These are phyloP conservation scores for Calonectria pseudoreteaudii DNA, from an alignment of 2,329 filamentous ascomycete species.

Conservation along the genomic window DNA sequence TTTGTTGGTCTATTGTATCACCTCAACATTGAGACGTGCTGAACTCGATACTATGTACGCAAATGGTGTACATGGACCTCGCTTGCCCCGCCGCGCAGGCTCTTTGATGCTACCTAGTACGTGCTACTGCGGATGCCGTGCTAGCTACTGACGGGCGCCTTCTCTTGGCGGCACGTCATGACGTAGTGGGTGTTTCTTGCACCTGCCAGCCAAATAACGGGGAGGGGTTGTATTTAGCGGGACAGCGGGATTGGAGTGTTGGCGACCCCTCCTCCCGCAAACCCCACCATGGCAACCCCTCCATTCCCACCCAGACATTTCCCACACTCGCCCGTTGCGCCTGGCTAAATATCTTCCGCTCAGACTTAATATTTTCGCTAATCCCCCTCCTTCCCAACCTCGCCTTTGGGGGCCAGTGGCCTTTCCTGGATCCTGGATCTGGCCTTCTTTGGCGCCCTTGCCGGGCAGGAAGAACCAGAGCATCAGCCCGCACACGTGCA, in stretches of 20 bases:
- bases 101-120: not conserved
- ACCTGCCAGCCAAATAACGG: not conserved
- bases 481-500: not conserved
- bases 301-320: conserved; percentile 17
- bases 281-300: conserved; percentile 22
- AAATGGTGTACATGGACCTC: not conserved
- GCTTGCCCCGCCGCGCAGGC: not conserved
- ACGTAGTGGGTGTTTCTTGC: conserved; percentile 5
- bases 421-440: not conserved
- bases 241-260: conserved; percentile 22
- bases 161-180: conserved; percentile 16
- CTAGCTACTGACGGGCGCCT: not conserved
- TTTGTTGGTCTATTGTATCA: not conserved
- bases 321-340: conserved; percentile 15
- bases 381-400: not conserved
- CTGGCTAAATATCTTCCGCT: not conserved
- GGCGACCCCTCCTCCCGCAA: not conserved
- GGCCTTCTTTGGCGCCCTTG: not conserved
- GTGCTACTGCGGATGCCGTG: not conserved
- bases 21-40: not conserved
- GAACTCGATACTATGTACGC: not conserved
- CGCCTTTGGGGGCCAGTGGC: not conserved
- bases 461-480: not conserved
- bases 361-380: not conserved
- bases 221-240: conserved; percentile 7